Conservation (phyloP, 208 protist genomes). For the Trypanosomatidae sp. region DNA sequence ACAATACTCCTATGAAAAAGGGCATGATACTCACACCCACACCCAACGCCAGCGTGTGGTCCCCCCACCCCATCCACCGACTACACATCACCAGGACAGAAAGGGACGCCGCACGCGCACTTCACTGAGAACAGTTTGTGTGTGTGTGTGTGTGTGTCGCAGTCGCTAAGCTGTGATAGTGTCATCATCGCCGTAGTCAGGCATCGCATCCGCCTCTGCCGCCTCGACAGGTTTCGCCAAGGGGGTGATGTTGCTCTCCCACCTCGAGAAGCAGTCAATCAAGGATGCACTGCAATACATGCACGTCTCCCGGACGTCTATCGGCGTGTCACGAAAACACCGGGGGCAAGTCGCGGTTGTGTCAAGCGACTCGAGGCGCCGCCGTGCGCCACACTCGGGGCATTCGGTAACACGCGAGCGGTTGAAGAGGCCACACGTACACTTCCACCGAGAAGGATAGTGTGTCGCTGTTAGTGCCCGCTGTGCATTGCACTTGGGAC, state of each 20-base stretch:
- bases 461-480: slow-evolving; percentile 26
- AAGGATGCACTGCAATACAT: slow-evolving; percentile 44
- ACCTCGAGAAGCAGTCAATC: slow-evolving; percentile 1
- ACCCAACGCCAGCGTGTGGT: neutral
- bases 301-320: slow-evolving; percentile 61
- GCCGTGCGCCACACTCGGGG: slow-evolving; percentile 53
- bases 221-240: neutral
- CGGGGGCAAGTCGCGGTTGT: slow-evolving; percentile 40
- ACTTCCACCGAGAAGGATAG: slow-evolving; percentile 69
- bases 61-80: neutral
- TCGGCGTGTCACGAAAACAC: slow-evolving; percentile 55
- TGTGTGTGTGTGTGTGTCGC: neutral
- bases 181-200: slow-evolving; percentile 3
- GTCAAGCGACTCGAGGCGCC: slow-evolving; percentile 39
- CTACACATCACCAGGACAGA: neutral
- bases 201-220: neutral
- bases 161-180: neutral
- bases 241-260: slow-evolving; percentile 2
- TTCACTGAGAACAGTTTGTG: neutral
- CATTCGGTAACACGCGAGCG: slow-evolving; percentile 27
- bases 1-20: neutral
- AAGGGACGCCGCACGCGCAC: neutral
- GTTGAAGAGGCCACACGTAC: slow-evolving; percentile 59
- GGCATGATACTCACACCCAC: neutral
- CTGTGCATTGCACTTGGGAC: slow-evolving; percentile 49